phyloP scores from a whole-genome alignment of 2,329 filamentous ascomycete genomes.

The Paecilomyces fulvus region DNA sequence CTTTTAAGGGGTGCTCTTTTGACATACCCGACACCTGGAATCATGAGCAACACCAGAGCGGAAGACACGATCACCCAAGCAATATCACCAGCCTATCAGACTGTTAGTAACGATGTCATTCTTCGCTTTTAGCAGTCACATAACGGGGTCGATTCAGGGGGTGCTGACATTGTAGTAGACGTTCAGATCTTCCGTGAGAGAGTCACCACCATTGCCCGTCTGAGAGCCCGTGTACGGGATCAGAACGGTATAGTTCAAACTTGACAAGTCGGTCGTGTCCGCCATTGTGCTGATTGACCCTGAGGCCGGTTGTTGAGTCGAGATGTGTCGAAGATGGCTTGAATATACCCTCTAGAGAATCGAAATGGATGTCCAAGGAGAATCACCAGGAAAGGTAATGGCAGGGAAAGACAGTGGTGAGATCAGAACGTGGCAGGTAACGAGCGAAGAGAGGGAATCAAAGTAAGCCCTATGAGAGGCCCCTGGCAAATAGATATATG shows the following conservation, averaged over 20 bases:
- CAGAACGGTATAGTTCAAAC: conserved; percentile 18
- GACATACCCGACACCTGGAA: conserved; percentile 68
- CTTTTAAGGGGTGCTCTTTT: not conserved
- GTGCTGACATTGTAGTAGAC: conserved; percentile 59
- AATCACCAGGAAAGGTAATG: not conserved
- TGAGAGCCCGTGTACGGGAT: conserved; percentile 58
- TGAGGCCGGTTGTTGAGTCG: not conserved
- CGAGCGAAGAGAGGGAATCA: not conserved
- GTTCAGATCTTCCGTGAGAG: conserved; percentile 65
- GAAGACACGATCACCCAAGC: conserved; percentile 70
- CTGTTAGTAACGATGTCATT: conserved; percentile 8
- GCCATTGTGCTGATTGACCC: conserved; percentile 20
- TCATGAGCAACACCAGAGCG: conserved; percentile 82
- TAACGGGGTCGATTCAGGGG: conserved; percentile 2
- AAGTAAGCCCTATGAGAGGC: not conserved
- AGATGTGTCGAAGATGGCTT: not conserved
- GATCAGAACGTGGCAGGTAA: not conserved
- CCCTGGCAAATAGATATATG: conserved; percentile 1
- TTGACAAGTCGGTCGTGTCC: conserved; percentile 9
- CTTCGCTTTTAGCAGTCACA: not conserved
- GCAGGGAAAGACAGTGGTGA: not conserved
- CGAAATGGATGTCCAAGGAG: not conserved
- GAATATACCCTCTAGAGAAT: not conserved
- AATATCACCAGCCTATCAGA: conserved; percentile 63
- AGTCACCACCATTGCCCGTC: conserved; percentile 54